Percentiles rank a stretch among this genome's conserved stretches.
These are phyloP conservation scores for Aspergillus arachidicola DNA, from an alignment of 2,329 filamentous ascomycete species.

Conservation along the genomic window DNA sequence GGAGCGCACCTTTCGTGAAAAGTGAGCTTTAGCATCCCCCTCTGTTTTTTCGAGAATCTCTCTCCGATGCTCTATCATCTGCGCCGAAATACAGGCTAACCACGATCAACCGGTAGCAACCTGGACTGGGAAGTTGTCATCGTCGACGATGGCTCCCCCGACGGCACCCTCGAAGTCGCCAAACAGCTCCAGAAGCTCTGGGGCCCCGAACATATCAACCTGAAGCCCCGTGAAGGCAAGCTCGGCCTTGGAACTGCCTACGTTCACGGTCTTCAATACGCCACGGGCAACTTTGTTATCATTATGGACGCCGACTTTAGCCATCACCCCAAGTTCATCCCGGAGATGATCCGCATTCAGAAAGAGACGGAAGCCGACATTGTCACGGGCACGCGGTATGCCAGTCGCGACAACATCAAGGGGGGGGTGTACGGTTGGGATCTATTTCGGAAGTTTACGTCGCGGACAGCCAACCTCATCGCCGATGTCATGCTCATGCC, in stretches of 20 bases:
- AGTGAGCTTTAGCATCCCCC: conserved; percentile 58
- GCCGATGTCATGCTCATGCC: conserved; percentile 92
- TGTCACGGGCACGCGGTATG: conserved; percentile 93
- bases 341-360: conserved; percentile 85
- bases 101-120: conserved; percentile 59
- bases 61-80: background rate
- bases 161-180: conserved; percentile 89
- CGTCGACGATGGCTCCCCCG: conserved; percentile 95
- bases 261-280: conserved; percentile 89
- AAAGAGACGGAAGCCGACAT: conserved; percentile 84
- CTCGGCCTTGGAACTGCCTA: conserved; percentile 96
- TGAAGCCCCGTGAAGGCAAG: conserved; percentile 90
- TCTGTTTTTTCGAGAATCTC: conserved; percentile 5
- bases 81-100: conserved; percentile 2
- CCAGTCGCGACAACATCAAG: conserved; percentile 62
- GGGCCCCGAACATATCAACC: conserved; percentile 70
- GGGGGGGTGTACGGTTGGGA: conserved; percentile 97
- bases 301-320: conserved; percentile 99
- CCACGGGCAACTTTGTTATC: conserved; percentile 91
- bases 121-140: conserved; percentile 98
- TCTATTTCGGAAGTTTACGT: conserved; percentile 75
- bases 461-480: conserved; percentile 85
- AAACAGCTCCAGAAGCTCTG: conserved; percentile 88
- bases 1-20: conserved; percentile 85
- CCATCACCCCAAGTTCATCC: conserved; percentile 99